These are phyloP conservation scores for Leccinellum luteum DNA, from an alignment of 768 basidiomycete species.

Conservation along the genomic window DNA sequence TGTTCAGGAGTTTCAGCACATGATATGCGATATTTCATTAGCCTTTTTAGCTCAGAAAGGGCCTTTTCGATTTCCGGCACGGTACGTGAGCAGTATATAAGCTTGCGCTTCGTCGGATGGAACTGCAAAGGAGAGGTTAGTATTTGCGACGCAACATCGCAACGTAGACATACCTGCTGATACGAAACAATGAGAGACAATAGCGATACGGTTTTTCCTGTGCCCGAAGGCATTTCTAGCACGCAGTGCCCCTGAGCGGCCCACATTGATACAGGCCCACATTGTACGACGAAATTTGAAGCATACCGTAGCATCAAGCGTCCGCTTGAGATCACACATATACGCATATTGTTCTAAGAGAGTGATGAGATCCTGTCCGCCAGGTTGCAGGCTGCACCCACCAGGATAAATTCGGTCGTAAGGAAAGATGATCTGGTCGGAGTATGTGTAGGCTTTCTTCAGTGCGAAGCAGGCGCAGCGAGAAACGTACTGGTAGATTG, in stretches of 20 bases:
- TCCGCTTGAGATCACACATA: conserved; percentile 97
- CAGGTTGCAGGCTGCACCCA: conserved; percentile 31
- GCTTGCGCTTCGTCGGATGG: conserved; percentile 87
- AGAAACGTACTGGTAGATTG: conserved; percentile 63
- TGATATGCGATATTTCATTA: conserved; percentile 84
- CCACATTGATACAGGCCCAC: background rate
- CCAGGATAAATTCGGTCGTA: conserved; percentile 97
- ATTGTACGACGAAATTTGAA: background rate
- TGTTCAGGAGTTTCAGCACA: conserved; percentile 73
- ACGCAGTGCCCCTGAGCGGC: conserved; percentile 88
- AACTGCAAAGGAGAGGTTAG: conserved; percentile 51
- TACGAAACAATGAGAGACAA: conserved; percentile 96
- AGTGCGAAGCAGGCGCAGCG: background rate
- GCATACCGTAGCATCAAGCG: conserved; percentile 87
- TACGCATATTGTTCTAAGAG: conserved; percentile 93
- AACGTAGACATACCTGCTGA: conserved; percentile 65
- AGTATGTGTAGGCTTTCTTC: background rate
- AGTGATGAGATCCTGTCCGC: conserved; percentile 6
- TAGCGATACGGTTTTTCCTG: conserved; percentile 96
- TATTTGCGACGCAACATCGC: background rate
- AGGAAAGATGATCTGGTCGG: conserved; percentile 76
- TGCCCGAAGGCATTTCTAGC: conserved; percentile 99
- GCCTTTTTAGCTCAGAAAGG: conserved; percentile 86
- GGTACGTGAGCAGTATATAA: conserved; percentile 98
- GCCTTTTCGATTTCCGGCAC: conserved; percentile 99